A percentile compares a stretch with the other conserved stretches of the same genome.
Evolutionary conservation across 2,329 filamentous ascomycete genomes (phyloP).

Genomic region (Clonostachys rhizophaga): DNA sequence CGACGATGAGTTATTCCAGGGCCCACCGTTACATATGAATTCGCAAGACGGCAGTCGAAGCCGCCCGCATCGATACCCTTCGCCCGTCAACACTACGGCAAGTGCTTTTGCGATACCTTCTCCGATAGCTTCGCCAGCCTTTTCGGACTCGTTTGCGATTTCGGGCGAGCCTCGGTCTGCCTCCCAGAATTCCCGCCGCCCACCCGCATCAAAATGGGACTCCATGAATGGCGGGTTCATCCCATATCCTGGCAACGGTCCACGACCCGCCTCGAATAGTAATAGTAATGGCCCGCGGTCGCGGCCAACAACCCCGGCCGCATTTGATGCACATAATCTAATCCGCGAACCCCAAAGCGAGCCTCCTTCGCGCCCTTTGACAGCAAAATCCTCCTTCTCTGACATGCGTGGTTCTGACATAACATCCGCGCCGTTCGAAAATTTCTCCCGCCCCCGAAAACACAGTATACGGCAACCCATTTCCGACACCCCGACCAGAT

Average conservation of each 20-base stretch:
- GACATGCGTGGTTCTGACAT: slow-evolving; percentile 19
- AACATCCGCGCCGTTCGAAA: slow-evolving; percentile 34
- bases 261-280: neutral
- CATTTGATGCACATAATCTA: neutral
- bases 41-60: too few species aligned
- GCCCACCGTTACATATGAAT: too few species aligned
- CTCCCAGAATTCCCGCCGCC: too few species aligned
- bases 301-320: slow-evolving; percentile 3
- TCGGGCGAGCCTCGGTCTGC: too few species aligned
- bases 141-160: too few species aligned
- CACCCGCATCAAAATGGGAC: too few species aligned
- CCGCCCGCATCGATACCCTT: too few species aligned
- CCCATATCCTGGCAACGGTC: neutral
- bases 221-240: too few species aligned
- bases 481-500: slow-evolving; percentile 21
- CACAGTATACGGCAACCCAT: slow-evolving; percentile 41
- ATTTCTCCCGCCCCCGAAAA: slow-evolving; percentile 57
- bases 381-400: slow-evolving; percentile 20
- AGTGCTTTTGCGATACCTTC: too few species aligned
- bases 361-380: slow-evolving; percentile 20
- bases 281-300: neutral
- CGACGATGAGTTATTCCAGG: too few species aligned
- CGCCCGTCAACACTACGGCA: too few species aligned
- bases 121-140: too few species aligned
- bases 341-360: slow-evolving; percentile 8